These are phyloP conservation scores for Suillus brevipes DNA, from an alignment of 768 basidiomycete genomes.

Conservation along the genomic window DNA sequence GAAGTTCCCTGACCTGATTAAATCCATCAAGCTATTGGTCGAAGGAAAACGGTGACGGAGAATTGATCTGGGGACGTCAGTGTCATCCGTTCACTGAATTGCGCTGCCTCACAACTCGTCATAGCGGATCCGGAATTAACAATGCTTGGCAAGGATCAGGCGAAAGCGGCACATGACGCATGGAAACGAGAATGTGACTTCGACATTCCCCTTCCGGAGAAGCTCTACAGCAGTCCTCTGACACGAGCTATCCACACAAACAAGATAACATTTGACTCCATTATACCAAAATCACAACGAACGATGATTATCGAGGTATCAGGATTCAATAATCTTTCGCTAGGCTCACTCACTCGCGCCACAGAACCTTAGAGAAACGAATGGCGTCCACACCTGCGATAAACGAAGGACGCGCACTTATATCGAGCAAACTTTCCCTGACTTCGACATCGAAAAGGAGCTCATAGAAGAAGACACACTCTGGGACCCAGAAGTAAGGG, in stretches of 20 bases:
- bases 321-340: neutral
- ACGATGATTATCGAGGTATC: constrained; percentile 58
- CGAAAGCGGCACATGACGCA: constrained; percentile 39
- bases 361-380: constrained; percentile 67
- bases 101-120: constrained; percentile 2
- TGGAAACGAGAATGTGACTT: constrained; percentile 50
- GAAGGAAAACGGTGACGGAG: constrained; percentile 61
- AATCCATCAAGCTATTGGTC: constrained; percentile 53
- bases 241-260: constrained; percentile 61
- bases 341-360: neutral
- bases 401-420: constrained; percentile 51
- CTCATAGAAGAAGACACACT: constrained; percentile 64
- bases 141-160: constrained; percentile 55
- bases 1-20: neutral
- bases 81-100: constrained; percentile 15
- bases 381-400: constrained; percentile 73
- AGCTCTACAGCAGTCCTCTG: constrained; percentile 62
- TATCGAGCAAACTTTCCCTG: constrained; percentile 48
- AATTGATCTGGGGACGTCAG: constrained; percentile 75
- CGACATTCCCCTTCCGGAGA: constrained; percentile 51
- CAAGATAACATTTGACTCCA: constrained; percentile 48
- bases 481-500: constrained; percentile 57
- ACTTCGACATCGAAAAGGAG: constrained; percentile 53
- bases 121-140: constrained; percentile 71
- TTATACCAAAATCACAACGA: constrained; percentile 30